Conservation (phyloP, 257 asterid species). For the Striga asiatica region DNA sequence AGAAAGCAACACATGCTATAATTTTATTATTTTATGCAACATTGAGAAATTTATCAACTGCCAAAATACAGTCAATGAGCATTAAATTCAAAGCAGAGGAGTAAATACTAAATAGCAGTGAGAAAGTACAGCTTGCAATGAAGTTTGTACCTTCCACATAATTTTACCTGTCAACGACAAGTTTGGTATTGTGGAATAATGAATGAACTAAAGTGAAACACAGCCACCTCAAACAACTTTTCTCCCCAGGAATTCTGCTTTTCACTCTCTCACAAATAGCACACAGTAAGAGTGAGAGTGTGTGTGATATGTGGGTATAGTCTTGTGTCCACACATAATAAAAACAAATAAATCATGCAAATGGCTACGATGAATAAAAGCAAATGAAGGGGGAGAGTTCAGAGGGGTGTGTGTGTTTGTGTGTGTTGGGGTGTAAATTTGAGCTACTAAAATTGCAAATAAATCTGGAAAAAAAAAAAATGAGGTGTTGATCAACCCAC, state of each 20-base stretch:
- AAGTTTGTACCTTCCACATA: background rate
- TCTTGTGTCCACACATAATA: slow-evolving; percentile 9
- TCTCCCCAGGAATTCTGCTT: slow-evolving; percentile 18
- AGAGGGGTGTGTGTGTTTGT: slow-evolving; percentile 5
- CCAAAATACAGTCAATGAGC: background rate
- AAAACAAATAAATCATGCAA: slow-evolving; percentile 18
- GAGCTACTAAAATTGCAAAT: slow-evolving; percentile 8
- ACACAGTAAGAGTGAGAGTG: slow-evolving; percentile 7
- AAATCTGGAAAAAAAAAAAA: slow-evolving; percentile 10
- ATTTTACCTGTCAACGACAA: no score
- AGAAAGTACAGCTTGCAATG: background rate
- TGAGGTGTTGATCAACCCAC: slow-evolving; percentile 29
- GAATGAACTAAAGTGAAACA: background rate
- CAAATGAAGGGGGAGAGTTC: background rate
- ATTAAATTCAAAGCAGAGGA: background rate
- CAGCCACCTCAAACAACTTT: background rate
- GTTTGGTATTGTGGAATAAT: no score
- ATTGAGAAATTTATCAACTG: background rate
- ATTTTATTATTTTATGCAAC: background rate
- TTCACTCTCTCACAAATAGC: slow-evolving; percentile 7
- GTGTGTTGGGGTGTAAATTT: no score
- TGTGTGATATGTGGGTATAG: background rate
- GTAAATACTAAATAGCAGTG: background rate
- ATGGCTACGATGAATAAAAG: slow-evolving; percentile 11
- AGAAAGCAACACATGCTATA: no score